Conservation (phyloP, 352 stramenopile genomes). For the Phytophthora pseudosyringae region DNA sequence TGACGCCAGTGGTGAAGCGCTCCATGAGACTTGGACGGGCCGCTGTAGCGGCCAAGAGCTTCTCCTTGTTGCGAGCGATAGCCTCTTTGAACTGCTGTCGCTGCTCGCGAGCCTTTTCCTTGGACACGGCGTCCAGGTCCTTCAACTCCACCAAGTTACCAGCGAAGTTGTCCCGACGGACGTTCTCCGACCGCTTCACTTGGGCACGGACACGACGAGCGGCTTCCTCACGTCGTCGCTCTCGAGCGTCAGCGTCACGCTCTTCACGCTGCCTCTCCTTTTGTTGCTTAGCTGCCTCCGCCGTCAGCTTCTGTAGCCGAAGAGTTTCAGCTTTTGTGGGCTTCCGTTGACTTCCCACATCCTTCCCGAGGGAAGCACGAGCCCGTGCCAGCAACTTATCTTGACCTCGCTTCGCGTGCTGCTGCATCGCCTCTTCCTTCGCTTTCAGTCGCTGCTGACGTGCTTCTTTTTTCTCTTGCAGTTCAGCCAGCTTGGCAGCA, state of each 20-base stretch:
- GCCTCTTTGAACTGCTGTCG: slow-evolving; percentile 65
- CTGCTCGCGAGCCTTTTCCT: slow-evolving; percentile 66
- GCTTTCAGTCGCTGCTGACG: slow-evolving; percentile 47
- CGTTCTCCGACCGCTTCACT: slow-evolving; percentile 57
- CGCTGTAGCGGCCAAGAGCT: slow-evolving; percentile 53
- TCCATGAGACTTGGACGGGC: slow-evolving; percentile 75
- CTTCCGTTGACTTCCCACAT: slow-evolving; percentile 13
- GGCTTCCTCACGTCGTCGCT: slow-evolving; percentile 50
- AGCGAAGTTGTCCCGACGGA: slow-evolving; percentile 55
- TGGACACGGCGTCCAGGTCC: slow-evolving; percentile 45
- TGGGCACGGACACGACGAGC: slow-evolving; percentile 58
- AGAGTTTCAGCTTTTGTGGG: slow-evolving; percentile 65
- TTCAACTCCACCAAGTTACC: slow-evolving; percentile 55
- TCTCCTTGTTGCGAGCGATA: slow-evolving; percentile 70
- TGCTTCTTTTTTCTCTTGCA: slow-evolving; percentile 57
- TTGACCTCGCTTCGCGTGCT: slow-evolving; percentile 38
- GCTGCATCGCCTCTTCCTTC: slow-evolving; percentile 45
- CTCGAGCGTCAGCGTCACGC: slow-evolving; percentile 53
- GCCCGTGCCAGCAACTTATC: slow-evolving; percentile 39
- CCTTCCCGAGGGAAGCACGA: slow-evolving; percentile 25
- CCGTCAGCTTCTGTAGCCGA: slow-evolving; percentile 55
- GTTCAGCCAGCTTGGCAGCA: slow-evolving; percentile 40
- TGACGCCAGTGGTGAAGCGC: slow-evolving; percentile 67
- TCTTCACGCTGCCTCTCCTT: slow-evolving; percentile 48
- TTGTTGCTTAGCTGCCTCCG: slow-evolving; percentile 40